These are phyloP conservation scores for Colletotrichum phormii DNA, from an alignment of 2,329 filamentous ascomycete genomes.

Conservation along the genomic window DNA sequence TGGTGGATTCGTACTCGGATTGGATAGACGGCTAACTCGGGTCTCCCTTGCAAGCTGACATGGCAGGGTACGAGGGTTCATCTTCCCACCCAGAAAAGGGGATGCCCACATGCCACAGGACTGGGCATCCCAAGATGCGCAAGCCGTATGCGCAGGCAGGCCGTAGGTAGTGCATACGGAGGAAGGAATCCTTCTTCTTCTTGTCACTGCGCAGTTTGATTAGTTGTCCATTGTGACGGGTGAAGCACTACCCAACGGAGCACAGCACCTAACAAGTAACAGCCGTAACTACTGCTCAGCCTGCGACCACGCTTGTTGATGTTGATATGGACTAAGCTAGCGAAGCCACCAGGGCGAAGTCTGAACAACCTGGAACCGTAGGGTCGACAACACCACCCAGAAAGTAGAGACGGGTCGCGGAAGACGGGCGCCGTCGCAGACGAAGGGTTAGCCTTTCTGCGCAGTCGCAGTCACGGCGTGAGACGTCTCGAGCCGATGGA, in stretches of 20 bases:
- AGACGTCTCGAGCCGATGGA: slow-evolving; percentile 28
- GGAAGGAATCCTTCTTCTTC: no score
- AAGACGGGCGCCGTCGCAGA: slow-evolving; percentile 1
- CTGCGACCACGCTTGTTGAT: background rate
- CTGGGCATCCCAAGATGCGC: slow-evolving; percentile 7
- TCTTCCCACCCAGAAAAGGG: background rate
- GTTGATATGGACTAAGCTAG: background rate
- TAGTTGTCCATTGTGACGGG: no score
- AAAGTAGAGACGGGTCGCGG: background rate
- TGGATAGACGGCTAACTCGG: slow-evolving; percentile 17
- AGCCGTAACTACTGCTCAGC: no score
- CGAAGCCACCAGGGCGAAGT: background rate
- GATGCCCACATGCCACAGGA: slow-evolving; percentile 1
- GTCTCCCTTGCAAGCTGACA: slow-evolving; percentile 13
- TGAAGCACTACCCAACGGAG: no score
- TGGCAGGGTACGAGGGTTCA: slow-evolving; percentile 3
- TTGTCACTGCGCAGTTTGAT: no score
- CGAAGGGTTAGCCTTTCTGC: background rate
- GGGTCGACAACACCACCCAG: background rate
- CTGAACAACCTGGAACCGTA: background rate
- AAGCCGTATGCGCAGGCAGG: background rate
- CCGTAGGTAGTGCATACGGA: no score
- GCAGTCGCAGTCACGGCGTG: slow-evolving; percentile 10
- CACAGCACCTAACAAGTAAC: no score
- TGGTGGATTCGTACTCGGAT: slow-evolving; percentile 14